Base-by-base conservation (phyloP, 2,329 filamentous ascomycete species). In the Alternaria panax region DNA sequence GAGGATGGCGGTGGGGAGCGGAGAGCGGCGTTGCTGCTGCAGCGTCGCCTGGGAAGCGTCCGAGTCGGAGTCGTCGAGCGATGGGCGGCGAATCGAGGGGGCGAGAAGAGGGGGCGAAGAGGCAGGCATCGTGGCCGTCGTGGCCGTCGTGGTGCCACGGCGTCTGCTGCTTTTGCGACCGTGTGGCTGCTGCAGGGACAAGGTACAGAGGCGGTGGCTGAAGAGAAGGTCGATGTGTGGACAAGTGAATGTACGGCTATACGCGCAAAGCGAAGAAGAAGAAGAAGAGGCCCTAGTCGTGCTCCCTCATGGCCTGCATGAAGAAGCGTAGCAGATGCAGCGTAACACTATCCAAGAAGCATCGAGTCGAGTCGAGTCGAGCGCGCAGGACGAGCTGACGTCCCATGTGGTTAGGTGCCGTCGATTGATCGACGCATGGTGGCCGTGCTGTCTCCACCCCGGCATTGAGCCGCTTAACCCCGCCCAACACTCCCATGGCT, bases 31-130 rank as follows among this genome's bases (percentile, higher is more conserved):
- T 22, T 28, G 53, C n/a, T 68, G 68, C 52, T 77, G 74, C 57
- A 78, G 73, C 42, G 77, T 79, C 43, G 71, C 70, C 52, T 80
- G 78, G 42, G 74, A 76, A 47, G 75, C 77, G 64, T 83, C 81
- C 51, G 75, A 78, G 55, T 77, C 75, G 50, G 73, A 75, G 45
- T 73, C 70, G 59, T 75, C 70, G 60, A 71, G 65, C 42, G 68
- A 65, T 22, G 71, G 70, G 22, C 69, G 68, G 30, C 70, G 72
- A 25, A 70, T 34, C 30, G 67, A 71, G 53, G 75, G 74, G 43
- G 75, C 76, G 36, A 72, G 72, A 43, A 74, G 73, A 20, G 74
- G 71, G 22, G 75, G 74, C 20, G 75, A 75, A 0, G 71, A 70
- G 22, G 72, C 65, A 59, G 64, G 67, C 75, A 77, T 77, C 47